Conservation (phyloP, 2,329 filamentous ascomycete species). For the Beauveria sp. region DNA sequence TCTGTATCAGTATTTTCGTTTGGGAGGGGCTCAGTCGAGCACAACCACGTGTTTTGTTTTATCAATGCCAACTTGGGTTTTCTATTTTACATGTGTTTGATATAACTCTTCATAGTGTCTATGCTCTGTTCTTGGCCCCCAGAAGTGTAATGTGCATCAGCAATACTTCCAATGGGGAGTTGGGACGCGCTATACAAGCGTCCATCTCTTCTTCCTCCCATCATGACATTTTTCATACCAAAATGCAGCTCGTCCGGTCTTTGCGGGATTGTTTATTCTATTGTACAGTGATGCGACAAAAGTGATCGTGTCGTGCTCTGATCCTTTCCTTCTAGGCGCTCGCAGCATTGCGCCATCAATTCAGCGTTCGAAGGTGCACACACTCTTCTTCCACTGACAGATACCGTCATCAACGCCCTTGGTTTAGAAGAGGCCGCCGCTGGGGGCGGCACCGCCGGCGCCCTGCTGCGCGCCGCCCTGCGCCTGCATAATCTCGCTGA, state of each 20-base stretch:
- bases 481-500: constrained; percentile 91
- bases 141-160: neutral
- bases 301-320: neutral
- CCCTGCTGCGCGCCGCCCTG: constrained; percentile 64
- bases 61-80: neutral
- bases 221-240: neutral
- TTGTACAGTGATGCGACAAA: constrained; percentile 2
- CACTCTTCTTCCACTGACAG: neutral
- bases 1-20: neutral
- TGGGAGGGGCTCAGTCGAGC: neutral
- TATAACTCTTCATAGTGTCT: neutral
- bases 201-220: neutral
- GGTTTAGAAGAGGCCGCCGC: constrained; percentile 38
- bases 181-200: neutral
- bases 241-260: neutral
- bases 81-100: neutral
- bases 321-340: neutral
- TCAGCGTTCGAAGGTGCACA: neutral
- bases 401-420: neutral
- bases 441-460: constrained; percentile 25
- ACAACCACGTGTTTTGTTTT: neutral
- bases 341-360: neutral
- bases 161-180: neutral
- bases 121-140: neutral
- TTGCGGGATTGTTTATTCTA: neutral